These are phyloP conservation scores for Globisporangium spinosum DNA, from an alignment of 352 stramenopile species.

Conservation along the genomic window DNA sequence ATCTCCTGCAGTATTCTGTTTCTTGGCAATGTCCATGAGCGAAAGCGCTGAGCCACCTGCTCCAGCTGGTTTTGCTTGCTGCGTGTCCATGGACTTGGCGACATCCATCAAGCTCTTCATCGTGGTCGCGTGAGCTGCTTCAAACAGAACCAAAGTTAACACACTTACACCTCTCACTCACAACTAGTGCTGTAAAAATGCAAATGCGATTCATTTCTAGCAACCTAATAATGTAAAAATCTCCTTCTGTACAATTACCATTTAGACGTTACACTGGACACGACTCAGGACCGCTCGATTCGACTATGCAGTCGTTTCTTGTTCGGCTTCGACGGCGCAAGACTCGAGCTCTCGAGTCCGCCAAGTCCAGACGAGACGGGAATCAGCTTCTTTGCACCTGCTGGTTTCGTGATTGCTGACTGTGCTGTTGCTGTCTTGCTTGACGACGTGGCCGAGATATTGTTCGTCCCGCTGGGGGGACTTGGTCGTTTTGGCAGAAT, in stretches of 20 bases:
- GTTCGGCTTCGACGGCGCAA: conserved; percentile 22
- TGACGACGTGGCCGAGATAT: not conserved
- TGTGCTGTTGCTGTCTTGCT: not conserved
- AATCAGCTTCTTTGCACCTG: conserved; percentile 16
- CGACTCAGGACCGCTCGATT: conserved; percentile 15
- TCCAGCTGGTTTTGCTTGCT: conserved; percentile 1
- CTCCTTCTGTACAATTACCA: conserved; percentile 12
- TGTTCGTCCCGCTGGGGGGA: conserved; percentile 19
- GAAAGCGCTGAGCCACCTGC: conserved; percentile 18
- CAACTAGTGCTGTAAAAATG: not conserved
- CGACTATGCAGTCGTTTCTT: conserved; percentile 38
- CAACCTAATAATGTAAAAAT: not conserved
- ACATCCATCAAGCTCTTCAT: conserved; percentile 45
- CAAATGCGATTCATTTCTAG: not conserved
- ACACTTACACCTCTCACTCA: not conserved
- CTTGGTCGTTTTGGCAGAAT: conserved; percentile 17
- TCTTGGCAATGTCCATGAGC: conserved; percentile 35
- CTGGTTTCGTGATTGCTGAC: not conserved
- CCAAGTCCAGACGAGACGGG: conserved; percentile 9
- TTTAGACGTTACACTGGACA: conserved; percentile 9
- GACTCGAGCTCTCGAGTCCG: conserved; percentile 17
- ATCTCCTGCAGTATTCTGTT: conserved; percentile 12
- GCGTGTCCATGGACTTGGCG: conserved; percentile 37
- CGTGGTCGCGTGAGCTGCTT: not conserved
- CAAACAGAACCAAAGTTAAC: conserved; percentile 3